Percentiles rank a stretch among this genome's conserved stretches.
Evolutionary conservation across 768 basidiomycete species (phyloP).

Genomic region (Daedaleopsis nitida): DNA sequence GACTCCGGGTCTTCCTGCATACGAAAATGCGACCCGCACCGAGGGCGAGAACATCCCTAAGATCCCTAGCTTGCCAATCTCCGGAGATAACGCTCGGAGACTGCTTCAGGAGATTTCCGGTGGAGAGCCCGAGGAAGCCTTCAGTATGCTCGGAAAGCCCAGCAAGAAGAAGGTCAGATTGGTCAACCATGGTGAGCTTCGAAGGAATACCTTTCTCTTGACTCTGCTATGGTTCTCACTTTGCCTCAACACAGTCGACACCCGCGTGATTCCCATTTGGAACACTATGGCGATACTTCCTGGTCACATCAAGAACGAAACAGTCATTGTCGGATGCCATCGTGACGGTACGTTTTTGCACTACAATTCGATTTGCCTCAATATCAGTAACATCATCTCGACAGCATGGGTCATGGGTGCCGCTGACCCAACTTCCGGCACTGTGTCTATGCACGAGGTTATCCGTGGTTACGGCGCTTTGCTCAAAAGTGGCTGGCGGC

Average conservation of each 20-base stretch:
- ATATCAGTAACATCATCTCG: not conserved
- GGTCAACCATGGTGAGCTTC: slow-evolving; percentile 56
- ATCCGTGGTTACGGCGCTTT: slow-evolving; percentile 73
- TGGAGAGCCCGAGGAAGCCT: slow-evolving; percentile 40
- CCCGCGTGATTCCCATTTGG: slow-evolving; percentile 86
- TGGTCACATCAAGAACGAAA: slow-evolving; percentile 81
- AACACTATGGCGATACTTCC: slow-evolving; percentile 85
- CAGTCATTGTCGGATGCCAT: slow-evolving; percentile 88
- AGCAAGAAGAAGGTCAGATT: slow-evolving; percentile 53
- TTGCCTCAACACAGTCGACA: slow-evolving; percentile 53
- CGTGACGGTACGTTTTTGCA: slow-evolving; percentile 36
- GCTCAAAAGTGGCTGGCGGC: slow-evolving; percentile 81
- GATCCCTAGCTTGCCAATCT: slow-evolving; percentile 88
- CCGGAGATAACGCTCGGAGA: slow-evolving; percentile 76
- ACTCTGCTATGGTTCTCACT: too few relatives aligned
- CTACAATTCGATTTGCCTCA: not conserved
- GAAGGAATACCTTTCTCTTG: slow-evolving; percentile 12
- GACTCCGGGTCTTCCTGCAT: slow-evolving; percentile 87
- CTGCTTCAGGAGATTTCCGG: slow-evolving; percentile 52
- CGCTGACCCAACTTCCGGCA: slow-evolving; percentile 78
- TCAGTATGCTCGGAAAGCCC: slow-evolving; percentile 49
- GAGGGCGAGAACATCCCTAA: slow-evolving; percentile 65
- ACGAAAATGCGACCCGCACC: slow-evolving; percentile 71
- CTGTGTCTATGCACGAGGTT: slow-evolving; percentile 76
- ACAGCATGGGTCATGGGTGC: slow-evolving; percentile 77